A percentile compares a stretch with the other conserved stretches of the same genome.
Conservation (phyloP, 2,329 filamentous ascomycete species). For the Microdochium bolleyi region DNA sequence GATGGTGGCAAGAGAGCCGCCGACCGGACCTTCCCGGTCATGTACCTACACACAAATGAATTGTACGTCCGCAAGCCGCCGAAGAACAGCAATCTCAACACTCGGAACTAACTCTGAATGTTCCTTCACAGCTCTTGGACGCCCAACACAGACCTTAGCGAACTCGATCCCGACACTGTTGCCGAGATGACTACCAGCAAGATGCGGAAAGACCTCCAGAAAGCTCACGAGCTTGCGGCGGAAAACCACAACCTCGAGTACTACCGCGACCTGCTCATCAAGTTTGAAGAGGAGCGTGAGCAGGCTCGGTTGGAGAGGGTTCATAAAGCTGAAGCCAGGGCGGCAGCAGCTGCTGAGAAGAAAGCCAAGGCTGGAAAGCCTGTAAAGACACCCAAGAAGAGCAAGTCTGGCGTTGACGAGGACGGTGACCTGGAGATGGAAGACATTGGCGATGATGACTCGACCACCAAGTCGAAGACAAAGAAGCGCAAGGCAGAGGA, state of each 20-base stretch:
- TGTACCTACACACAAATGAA: constrained; percentile 93
- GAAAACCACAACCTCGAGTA: constrained; percentile 70
- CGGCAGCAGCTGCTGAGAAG: constrained; percentile 19
- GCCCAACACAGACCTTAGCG: constrained; percentile 71
- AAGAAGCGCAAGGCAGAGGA: constrained; percentile 89
- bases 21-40: constrained; percentile 85
- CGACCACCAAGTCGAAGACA: constrained; percentile 36
- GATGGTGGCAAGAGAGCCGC: constrained; percentile 80
- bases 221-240: constrained; percentile 72
- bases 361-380: constrained; percentile 30
- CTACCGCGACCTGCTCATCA: constrained; percentile 74
- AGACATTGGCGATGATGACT: constrained; percentile 40
- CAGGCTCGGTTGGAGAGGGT: constrained; percentile 57
- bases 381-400: constrained; percentile 39
- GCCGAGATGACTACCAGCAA: constrained; percentile 64
- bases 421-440: constrained; percentile 55
- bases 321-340: constrained; percentile 37
- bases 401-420: constrained; percentile 42
- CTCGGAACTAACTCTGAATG: background rate
- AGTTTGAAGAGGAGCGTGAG: constrained; percentile 62
- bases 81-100: background rate
- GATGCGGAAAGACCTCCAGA: constrained; percentile 69
- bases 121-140: constrained; percentile 69
- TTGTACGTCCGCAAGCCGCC: constrained; percentile 60
- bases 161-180: constrained; percentile 68